phyloP scores from a whole-genome alignment of 441 rosid genomes.

The Adansonia rubrostipa region DNA sequence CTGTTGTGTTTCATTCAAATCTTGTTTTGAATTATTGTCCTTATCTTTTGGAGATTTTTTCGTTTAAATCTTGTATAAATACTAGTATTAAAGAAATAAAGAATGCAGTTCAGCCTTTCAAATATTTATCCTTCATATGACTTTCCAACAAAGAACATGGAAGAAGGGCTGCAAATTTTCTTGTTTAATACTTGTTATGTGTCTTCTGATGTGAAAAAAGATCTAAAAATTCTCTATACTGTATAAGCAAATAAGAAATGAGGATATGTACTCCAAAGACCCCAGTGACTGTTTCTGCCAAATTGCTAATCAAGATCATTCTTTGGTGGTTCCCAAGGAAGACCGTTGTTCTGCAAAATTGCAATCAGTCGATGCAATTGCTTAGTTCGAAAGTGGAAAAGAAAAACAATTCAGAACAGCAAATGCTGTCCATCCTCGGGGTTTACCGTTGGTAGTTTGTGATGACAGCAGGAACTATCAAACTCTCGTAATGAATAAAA shows the following conservation, averaged over 20 bases:
- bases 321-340: constrained; percentile 87
- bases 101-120: too few species aligned
- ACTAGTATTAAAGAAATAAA: too few species aligned
- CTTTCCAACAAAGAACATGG: not conserved
- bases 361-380: constrained; percentile 22
- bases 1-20: too few species aligned
- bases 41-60: too few species aligned
- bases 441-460: constrained; percentile 51
- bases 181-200: not conserved
- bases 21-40: too few species aligned
- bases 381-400: constrained; percentile 10
- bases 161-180: not conserved
- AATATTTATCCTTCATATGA: too few species aligned
- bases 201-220: not conserved
- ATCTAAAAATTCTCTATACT: not conserved
- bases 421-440: constrained; percentile 82
- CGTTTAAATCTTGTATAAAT: too few species aligned
- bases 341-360: constrained; percentile 72
- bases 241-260: not conserved
- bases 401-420: constrained; percentile 16
- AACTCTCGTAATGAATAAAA: too few species aligned
- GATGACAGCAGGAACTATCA: too few species aligned
- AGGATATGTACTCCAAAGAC: constrained; percentile 60
- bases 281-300: constrained; percentile 56
- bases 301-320: constrained; percentile 73